Base-by-base conservation (phyloP, 2,329 filamentous ascomycete genomes). In the Botrytis deweyae region DNA sequence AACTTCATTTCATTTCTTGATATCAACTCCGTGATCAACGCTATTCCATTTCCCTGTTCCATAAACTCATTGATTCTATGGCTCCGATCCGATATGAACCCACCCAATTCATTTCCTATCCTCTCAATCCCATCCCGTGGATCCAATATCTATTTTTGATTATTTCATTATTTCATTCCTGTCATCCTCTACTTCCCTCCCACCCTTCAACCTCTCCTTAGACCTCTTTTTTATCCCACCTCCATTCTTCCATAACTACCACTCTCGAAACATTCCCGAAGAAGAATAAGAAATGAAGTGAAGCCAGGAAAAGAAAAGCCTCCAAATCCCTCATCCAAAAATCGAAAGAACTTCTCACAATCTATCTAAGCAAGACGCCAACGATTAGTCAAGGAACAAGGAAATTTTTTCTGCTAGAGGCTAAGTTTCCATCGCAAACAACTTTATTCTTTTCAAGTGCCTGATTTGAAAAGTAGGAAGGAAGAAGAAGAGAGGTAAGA, bases 301-400 rank as follows among this genome's bases (percentile, higher is more conserved):
- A 68, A 46, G 25, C 22, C 25, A 58, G 65, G 65, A 40, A 68
- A 68, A 68, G 40, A 38, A 58, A 68, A 33, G 9, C 16, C 18
- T 67, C 25, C 33, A n/a, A 9, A 20, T 33, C 46, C 65, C 49
- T 55, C 36, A 33, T 68, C 65, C 44, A 66, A 63, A 42, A 36
- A 42, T 59, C 49, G 46, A 72, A 67, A 71, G n/a, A 40, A n/a
- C 70, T 49, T 72, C 63, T 72, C n/a, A 72, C 63, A 72, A 62
- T 55, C 70, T 72, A 72, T 72, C 70, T 72, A 72, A 67, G 70
- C 29, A 59, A 72, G 62, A 72, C 25, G 40, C 70, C 70, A 72
- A 72, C 33, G 40, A 72, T 72, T 52, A 72, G 70, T 72, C 63
- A 72, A 66, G 55, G 40, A 58, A 68, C 66, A 64, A 38, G 52